phyloP scores from a whole-genome alignment of 805 yeast genomes.

The Yarrowia yakushimensis region DNA sequence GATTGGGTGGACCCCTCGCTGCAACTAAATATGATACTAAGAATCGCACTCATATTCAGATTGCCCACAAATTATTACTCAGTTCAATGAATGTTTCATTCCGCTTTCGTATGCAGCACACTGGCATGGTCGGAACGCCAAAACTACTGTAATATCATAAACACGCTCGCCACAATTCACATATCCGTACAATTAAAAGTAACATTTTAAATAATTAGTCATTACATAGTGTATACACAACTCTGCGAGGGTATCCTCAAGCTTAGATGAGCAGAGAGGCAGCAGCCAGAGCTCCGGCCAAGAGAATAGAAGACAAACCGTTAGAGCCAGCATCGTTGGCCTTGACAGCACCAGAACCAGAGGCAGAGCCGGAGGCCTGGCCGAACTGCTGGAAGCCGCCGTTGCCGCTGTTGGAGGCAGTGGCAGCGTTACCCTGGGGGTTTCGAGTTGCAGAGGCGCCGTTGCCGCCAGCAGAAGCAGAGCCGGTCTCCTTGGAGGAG shows the following conservation, averaged over 20 bases:
- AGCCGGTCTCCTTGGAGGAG: constrained; percentile 22
- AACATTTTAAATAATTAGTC: constrained; percentile 15
- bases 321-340: constrained; percentile 11
- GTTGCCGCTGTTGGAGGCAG: constrained; percentile 14
- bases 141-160: no score
- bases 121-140: no score
- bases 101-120: no score
- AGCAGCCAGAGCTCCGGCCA: constrained; percentile 21
- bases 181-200: neutral
- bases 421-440: constrained; percentile 12
- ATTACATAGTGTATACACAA: constrained; percentile 19
- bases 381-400: constrained; percentile 25
- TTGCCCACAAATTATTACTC: no score
- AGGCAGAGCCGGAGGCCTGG: constrained; percentile 27
- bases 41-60: no score
- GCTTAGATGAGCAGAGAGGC: constrained; percentile 19
- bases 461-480: constrained; percentile 26
- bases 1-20: no score
- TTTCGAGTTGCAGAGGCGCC: constrained; percentile 18
- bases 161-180: no score
- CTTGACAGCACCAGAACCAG: constrained; percentile 27
- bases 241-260: neutral
- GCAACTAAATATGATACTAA: no score
- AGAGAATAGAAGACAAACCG: constrained; percentile 17
- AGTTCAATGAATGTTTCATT: no score